Conservation (phyloP, 768 basidiomycete species). For the Hypholoma sublateritium region DNA sequence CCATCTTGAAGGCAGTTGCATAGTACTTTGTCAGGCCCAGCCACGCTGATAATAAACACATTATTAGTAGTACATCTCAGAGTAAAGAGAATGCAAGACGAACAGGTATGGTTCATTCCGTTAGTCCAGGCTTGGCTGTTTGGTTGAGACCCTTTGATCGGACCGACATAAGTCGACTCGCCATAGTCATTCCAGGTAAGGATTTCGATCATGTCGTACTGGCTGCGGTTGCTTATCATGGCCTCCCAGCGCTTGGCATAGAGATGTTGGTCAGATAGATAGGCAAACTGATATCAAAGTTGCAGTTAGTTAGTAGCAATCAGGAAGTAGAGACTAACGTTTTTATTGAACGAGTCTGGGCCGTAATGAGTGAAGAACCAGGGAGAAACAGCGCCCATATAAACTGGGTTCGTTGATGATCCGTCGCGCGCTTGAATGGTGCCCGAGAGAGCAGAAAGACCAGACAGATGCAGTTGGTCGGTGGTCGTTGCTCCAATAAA, state of each 20-base stretch:
- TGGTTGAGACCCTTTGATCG: slow-evolving; percentile 72
- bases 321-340: slow-evolving; percentile 39
- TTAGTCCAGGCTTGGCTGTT: slow-evolving; percentile 72
- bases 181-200: slow-evolving; percentile 76
- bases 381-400: slow-evolving; percentile 62
- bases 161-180: slow-evolving; percentile 80
- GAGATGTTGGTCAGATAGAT: slow-evolving; percentile 65
- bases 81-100: slow-evolving; percentile 10
- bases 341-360: slow-evolving; percentile 67
- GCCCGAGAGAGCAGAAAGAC: slow-evolving; percentile 31
- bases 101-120: slow-evolving; percentile 58
- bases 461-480: slow-evolving; percentile 55
- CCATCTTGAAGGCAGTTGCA: slow-evolving; percentile 70
- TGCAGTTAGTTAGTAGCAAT: not conserved
- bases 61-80: slow-evolving; percentile 4
- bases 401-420: slow-evolving; percentile 27
- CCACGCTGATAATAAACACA: slow-evolving; percentile 50
- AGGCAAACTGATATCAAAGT: slow-evolving; percentile 50
- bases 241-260: slow-evolving; percentile 69
- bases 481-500: slow-evolving; percentile 48
- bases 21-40: slow-evolving; percentile 67
- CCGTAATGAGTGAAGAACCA: slow-evolving; percentile 84
- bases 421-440: slow-evolving; percentile 25
- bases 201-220: slow-evolving; percentile 60
- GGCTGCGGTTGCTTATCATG: slow-evolving; percentile 53